Evolutionary conservation across 495 filamentous ascomycete species (phyloP), one percentile per base, ranked within the genome.

Genomic region (Venustampulla echinocandica): DNA sequence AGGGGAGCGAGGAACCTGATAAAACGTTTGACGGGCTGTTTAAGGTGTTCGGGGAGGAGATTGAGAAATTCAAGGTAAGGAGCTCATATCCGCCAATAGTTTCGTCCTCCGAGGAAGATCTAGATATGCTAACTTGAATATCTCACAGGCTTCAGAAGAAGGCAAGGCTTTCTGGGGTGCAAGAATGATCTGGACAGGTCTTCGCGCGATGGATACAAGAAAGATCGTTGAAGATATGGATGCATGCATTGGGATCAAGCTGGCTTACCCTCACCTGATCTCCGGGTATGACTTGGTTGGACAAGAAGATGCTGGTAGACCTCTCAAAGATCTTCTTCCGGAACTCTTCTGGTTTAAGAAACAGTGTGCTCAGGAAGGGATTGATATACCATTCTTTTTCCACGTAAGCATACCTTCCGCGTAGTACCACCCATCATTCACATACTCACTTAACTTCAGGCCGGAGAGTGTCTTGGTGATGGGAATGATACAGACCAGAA

Each of bases 331-430:
- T 53, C 67, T 93, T 2, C 73, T 87, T 0, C 88, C 90, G 0
- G 75, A 93, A 43, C 65, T 97, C 0, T 88, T 96, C 56, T 95
- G 86, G 86, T 96, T 97, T 69, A 79, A 79, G 27, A 90, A 90
- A 57, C 75, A 77, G 42, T 96, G 90, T 59, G 74, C 75, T 10
- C 75, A 85, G 56, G 80, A 87, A 59, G 79, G 73, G 6, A 73
- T 95, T 22, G 77, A 92, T 18, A 82, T 98, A n/a, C 92, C 92
- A 2, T 93, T 95, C 65, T 92, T 90, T 69, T 90, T 98, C 63
- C 89, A 94, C 56, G 92, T 40, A 22, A 40, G 37, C 5, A 40
- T 17, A 40, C 6, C 34, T 37, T 18, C 6, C 10, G 6, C 15
- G 6, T 18, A 17, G 9, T 17, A 9, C 15, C 9, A 10, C 6